Evolutionary conservation across 495 filamentous ascomycete species (phyloP).

Genomic region (Aspergillus bertholletiae): DNA sequence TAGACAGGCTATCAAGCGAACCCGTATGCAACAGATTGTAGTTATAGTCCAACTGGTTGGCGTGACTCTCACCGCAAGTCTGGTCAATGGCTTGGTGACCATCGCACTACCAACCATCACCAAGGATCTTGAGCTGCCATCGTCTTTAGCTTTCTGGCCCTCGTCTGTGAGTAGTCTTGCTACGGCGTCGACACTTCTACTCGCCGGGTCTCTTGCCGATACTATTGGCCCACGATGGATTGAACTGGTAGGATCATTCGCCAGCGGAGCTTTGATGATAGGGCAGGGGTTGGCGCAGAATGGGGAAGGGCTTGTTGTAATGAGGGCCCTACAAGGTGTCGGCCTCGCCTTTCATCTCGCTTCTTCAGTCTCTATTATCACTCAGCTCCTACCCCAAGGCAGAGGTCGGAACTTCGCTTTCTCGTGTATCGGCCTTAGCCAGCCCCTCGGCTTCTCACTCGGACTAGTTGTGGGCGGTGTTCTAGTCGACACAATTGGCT

Average conservation of each 20-base stretch:
- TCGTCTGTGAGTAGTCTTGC: conserved; percentile 31
- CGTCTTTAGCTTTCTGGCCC: conserved; percentile 42
- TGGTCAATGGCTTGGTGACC: conserved; percentile 28
- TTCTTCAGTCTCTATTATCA: conserved; percentile 43
- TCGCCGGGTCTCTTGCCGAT: conserved; percentile 50
- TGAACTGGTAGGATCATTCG: conserved; percentile 38
- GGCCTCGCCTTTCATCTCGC: conserved; percentile 45
- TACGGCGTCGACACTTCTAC: conserved; percentile 42
- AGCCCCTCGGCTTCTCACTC: conserved; percentile 47
- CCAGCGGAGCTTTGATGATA: conserved; percentile 37
- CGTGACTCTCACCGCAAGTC: conserved; percentile 12
- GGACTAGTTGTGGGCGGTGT: conserved; percentile 52
- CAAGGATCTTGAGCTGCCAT: conserved; percentile 33
- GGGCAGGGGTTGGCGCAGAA: conserved; percentile 40
- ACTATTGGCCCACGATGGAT: conserved; percentile 40
- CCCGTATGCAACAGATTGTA: conserved; percentile 7
- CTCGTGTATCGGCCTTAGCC: conserved; percentile 41
- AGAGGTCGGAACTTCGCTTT: conserved; percentile 46
- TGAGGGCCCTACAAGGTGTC: conserved; percentile 47
- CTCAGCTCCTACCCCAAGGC: conserved; percentile 36
- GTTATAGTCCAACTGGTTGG: conserved; percentile 8
- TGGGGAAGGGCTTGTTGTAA: conserved; percentile 42
- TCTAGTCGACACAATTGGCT: conserved; percentile 42
- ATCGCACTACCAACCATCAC: conserved; percentile 50
- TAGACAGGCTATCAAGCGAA: no score